Evolutionary conservation across 2,329 filamentous ascomycete species (phyloP), one percentile per base, ranked within the genome.

Genomic region (Diaporthe ampelina): DNA sequence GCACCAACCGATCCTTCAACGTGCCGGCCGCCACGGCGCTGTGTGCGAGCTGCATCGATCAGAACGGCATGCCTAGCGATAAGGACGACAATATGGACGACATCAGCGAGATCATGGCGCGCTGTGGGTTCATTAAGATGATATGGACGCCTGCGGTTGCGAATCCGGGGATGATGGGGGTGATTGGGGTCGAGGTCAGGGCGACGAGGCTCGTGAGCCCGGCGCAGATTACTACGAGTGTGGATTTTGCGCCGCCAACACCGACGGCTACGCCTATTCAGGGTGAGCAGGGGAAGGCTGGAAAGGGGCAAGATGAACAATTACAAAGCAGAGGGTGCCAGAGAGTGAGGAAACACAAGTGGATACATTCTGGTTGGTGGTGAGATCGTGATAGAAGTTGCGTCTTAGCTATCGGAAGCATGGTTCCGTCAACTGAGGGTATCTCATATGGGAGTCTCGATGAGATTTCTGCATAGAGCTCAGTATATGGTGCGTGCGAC

Each of bases 1-100:
- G 67, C 50, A 35, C 32, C 29, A 70, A 70, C 32, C 17, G 11
- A 50, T 57, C 35, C 67, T 69, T 69, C 26, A 32, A 69, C 35
- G 65, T 69, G 48, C 19, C 17, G 2, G 48, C 19, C 11, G 32
- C 52, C n/a, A 54, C 65, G 48, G 65, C 65, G 26, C 65, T 69
- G 0, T 69, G 65, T 32, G 65, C 65, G 11, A 69, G 65, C 65
- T 69, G 65, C 65, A 57, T 70, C 35, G 45, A 52, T 4, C 67
- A 70, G 50, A 70, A 57, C 32, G 67, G 21, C 35, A 19, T 70
- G 67, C n/a, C 67, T 21, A 56, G 67, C 26, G 67, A 70, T 24
- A 37, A 24, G 32, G 48, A 10, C 32, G 67, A 70, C 17, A 56
- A 70, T 9, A 52, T 70, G 45, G 67, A 70, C 67, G 67, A 70